A percentile compares a stretch with the other conserved stretches of the same genome.
Conservation (phyloP, 2,329 filamentous ascomycete genomes). For the Exophiala oligosperma region DNA sequence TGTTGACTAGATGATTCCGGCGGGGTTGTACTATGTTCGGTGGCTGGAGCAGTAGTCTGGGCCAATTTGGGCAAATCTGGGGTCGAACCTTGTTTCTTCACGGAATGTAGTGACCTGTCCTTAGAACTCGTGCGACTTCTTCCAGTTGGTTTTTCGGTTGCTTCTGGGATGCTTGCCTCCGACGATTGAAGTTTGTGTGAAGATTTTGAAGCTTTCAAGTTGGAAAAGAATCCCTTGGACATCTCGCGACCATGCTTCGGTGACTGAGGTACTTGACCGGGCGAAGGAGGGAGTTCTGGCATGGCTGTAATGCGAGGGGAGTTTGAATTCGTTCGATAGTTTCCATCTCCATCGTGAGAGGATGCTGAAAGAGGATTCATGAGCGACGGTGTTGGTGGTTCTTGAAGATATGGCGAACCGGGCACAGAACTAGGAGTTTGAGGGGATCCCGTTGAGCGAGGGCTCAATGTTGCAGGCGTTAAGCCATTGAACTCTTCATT, state of each 20-base stretch:
- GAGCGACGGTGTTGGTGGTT: constrained; percentile 12
- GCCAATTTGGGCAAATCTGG: constrained; percentile 40
- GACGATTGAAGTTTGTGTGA: constrained; percentile 44
- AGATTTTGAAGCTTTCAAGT: constrained; percentile 47
- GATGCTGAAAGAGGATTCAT: constrained; percentile 17
- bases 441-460: constrained; percentile 27
- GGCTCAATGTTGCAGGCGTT: constrained; percentile 25
- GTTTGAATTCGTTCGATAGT: constrained; percentile 27
- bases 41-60: constrained; percentile 25
- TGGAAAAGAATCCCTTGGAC: constrained; percentile 49
- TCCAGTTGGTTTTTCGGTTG: constrained; percentile 25
- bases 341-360: constrained; percentile 11
- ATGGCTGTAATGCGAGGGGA: constrained; percentile 48
- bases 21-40: constrained; percentile 5
- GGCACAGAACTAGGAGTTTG: constrained; percentile 24
- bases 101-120: constrained; percentile 40
- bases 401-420: constrained; percentile 21
- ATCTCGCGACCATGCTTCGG: constrained; percentile 45
- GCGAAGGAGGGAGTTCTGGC: constrained; percentile 46
- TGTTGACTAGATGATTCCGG: not conserved
- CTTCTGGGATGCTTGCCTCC: constrained; percentile 39
- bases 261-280: constrained; percentile 31
- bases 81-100: constrained; percentile 43
- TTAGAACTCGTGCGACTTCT: constrained; percentile 45
- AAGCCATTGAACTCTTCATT: constrained; percentile 24